Evolutionary conservation across 108 stramenopile species (phyloP).

Genomic region (Skeletonema tropicum): DNA sequence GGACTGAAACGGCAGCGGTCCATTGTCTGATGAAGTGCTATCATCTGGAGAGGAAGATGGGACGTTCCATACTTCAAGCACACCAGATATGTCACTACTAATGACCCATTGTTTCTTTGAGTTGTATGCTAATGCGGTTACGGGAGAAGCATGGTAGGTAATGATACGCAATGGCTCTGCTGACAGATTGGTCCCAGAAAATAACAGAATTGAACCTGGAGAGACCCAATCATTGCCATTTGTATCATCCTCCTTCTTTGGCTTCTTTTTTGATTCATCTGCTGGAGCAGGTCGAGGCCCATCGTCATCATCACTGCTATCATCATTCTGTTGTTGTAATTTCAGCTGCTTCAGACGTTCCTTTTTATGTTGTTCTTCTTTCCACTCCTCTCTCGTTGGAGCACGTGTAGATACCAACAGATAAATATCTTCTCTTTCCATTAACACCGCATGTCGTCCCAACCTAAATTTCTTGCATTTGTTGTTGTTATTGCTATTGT

Average conservation of each 20-base stretch:
- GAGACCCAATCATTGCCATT: conserved; percentile 19
- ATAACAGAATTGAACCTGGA: conserved; percentile 53
- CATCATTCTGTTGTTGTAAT: conserved; percentile 8
- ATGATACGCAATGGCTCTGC: conserved; percentile 62
- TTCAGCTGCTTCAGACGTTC: neutral
- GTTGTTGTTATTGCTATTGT: neutral
- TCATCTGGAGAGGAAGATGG: conserved; percentile 12
- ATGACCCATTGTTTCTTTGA: conserved; percentile 62
- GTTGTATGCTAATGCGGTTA: conserved; percentile 80
- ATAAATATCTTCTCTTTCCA: conserved; percentile 42
- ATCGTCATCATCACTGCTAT: conserved; percentile 27
- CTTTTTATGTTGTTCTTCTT: conserved; percentile 15
- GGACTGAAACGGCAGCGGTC: conserved; percentile 54
- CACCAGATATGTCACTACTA: conserved; percentile 84
- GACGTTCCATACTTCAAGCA: conserved; percentile 92
- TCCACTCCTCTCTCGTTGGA: conserved; percentile 33
- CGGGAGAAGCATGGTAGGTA: conserved; percentile 78
- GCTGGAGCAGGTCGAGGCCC: conserved; percentile 14
- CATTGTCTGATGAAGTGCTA: conserved; percentile 16
- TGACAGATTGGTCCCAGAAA: conserved; percentile 55
- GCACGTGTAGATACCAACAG: conserved; percentile 37
- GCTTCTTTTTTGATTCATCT: conserved; percentile 11
- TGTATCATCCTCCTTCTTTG: conserved; percentile 9
- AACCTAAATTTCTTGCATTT: conserved; percentile 14
- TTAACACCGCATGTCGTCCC: conserved; percentile 57